Conservation (phyloP, 257 asterid species). For the Pogostemon cablin region DNA sequence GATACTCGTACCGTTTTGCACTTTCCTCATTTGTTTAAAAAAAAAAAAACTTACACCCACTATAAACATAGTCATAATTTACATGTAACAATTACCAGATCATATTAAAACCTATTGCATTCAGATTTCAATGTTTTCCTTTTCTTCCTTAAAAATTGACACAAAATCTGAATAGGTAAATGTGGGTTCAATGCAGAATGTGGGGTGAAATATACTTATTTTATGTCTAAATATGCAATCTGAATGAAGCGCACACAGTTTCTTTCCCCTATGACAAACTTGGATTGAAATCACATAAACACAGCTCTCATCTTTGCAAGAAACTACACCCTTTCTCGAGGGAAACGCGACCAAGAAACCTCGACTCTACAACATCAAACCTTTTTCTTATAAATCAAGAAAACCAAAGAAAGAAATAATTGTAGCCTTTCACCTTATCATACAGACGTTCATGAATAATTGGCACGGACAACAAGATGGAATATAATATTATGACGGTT, state of each 20-base stretch:
- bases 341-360: conserved; percentile 29
- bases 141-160: too few species aligned
- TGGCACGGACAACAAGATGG: background rate
- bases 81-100: too few species aligned
- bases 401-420: conserved; percentile 33
- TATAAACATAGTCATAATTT: background rate
- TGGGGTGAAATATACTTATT: too few species aligned
- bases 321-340: conserved; percentile 36
- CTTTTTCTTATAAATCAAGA: conserved; percentile 34
- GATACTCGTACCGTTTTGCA: too few species aligned
- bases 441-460: background rate
- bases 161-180: too few species aligned
- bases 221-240: too few species aligned
- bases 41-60: background rate
- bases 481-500: background rate
- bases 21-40: too few species aligned
- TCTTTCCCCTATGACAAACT: background rate
- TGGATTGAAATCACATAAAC: conserved; percentile 29
- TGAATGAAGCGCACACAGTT: conserved; percentile 32
- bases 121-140: background rate
- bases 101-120: background rate
- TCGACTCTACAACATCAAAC: conserved; percentile 31
- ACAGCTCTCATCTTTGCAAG: conserved; percentile 34
- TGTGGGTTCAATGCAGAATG: too few species aligned
- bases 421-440: background rate